A percentile compares a stretch with the other conserved stretches of the same genome.
These are phyloP conservation scores for Trichocladium antarcticum DNA, from an alignment of 495 filamentous ascomycete species.

Conservation along the genomic window DNA sequence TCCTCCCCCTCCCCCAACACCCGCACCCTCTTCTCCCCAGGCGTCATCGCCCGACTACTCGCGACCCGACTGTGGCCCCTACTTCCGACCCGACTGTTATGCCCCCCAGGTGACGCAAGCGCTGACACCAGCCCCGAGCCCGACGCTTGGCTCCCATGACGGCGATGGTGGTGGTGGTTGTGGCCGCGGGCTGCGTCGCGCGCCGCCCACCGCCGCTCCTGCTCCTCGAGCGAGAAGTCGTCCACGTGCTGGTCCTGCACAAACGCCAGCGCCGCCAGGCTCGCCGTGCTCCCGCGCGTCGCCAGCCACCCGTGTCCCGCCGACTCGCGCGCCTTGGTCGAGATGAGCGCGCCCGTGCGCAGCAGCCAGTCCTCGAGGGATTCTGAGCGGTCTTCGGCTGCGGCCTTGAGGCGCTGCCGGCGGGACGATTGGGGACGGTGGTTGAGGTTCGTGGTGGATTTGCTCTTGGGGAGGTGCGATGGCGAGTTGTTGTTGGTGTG, in stretches of 20 bases:
- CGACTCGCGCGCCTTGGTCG: constrained; percentile 58
- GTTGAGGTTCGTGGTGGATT: constrained; percentile 38
- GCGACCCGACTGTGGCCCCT: constrained; percentile 35
- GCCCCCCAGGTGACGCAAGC: constrained; percentile 16
- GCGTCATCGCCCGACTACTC: constrained; percentile 30
- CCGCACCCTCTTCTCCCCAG: constrained; percentile 15
- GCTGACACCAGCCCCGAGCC: background rate
- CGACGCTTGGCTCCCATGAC: too few relatives aligned
- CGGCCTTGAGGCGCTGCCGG: background rate
- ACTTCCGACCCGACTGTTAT: constrained; percentile 34
- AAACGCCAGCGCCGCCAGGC: constrained; percentile 43
- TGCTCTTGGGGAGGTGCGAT: constrained; percentile 31
- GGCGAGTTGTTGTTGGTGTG: background rate
- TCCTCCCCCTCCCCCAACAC: background rate
- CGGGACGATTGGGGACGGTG: constrained; percentile 21
- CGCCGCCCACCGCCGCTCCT: background rate
- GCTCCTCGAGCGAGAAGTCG: background rate
- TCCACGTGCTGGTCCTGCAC: constrained; percentile 33
- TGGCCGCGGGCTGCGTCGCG: too few relatives aligned
- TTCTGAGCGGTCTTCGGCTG: background rate
- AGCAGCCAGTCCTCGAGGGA: constrained; percentile 60
- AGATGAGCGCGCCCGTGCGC: constrained; percentile 58
- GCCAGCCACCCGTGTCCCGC: constrained; percentile 74
- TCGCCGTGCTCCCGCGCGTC: constrained; percentile 61
- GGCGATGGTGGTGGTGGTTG: too few relatives aligned